Base-by-base conservation (phyloP, 2,329 filamentous ascomycete genomes). In the Aspergillus fructus region DNA sequence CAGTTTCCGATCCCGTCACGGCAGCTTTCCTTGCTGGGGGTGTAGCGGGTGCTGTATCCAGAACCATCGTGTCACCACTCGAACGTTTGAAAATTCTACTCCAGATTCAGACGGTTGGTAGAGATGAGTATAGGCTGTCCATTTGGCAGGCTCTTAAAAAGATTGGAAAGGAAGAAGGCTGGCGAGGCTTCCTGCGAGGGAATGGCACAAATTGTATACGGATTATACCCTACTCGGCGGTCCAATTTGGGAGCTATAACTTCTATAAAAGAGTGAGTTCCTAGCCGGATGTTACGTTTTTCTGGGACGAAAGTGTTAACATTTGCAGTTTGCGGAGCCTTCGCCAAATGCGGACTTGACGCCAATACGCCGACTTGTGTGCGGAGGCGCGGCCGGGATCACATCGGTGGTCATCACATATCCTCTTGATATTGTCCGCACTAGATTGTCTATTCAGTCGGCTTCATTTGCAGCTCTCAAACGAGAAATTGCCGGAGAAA, bases 121-220 rank as follows among this genome's bases (percentile, higher is more conserved):
- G 92, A 69, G 89, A 91, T 66, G 93, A 96, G 70, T 99, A 99
- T 78, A 93, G 94, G 73, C 81, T 97, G 74, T 94, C 92, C 15
- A 91, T 97, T 57, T 86, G 87, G 66, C 91, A 96, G 76, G 94
- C 91, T 4, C 80, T 99, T 62, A 84, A 79, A 59, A 99, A 99
- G 77, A 99, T 99, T 89, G 96, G 93, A 88, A 87, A 82, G 66
- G 94, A 99, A 73, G 94, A 99, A 76, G 94, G 94, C 54, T 97
- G 93, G 91, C 87, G 87, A 74, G 94, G 94, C 0, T 96, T 97
- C 76, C 96, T 99, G 93, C 87, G 92, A 64, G 94, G 94, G 52
- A 99, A 99, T 73, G 94, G 94, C 62, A 97, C 93, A 60, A 99
- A 99, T 76, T 99, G 94, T 81, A 91, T 99, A 68, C 90, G 94